Evolutionary conservation across 139 green algal genomes (phyloP), one percentile per base, ranked within the genome.

Genomic region (Medakamo hakoo): DNA sequence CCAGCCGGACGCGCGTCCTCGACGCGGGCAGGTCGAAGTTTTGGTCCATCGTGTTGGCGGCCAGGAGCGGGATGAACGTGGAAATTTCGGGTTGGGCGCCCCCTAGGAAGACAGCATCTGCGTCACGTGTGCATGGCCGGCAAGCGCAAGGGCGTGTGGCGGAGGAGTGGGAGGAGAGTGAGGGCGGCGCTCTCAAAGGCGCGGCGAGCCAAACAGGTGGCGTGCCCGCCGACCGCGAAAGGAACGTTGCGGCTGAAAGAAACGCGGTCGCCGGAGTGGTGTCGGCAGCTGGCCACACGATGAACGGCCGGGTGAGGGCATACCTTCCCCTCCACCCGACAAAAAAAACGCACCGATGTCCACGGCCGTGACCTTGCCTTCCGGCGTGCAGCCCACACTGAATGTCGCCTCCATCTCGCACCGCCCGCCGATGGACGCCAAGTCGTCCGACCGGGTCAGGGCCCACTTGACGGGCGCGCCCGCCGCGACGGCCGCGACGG

Each of bases 401-500:
- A 94, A 96, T 26, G 71, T 80, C 49, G 72, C 77, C 55, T 85
- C 57, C 70, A 94, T 95, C 26, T 87, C 74, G 66, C 95, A 87
- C 22, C 88, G 78, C 60, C 88, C 80, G 23, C 88, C 88, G 57
- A 82, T 78, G 63, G 86, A 89, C 57, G 84, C 70, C 88, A 97
- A 96, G 78, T 98, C 90, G 59, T 92, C 85, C 31, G 96, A 84
- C 1, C 91, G 71, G 67, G 96, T 88, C 68, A 98, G 71, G 25
- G 78, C 72, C 3, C 95, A 52, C n/a, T 73, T 72, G 56, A 95
- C 87, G 23, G 90, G 77, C 0, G 77, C 67, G 9, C 74, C 64
- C 65, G 90, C 66, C 55, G 80, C 68, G 68, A 80, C 90, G 0
- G 91, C 86, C 1, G 91, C 71, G 57, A 98, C 76, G 0, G 88